Base-by-base conservation (phyloP, 2,329 filamentous ascomycete species). In the Scedosporium minutisporum region DNA sequence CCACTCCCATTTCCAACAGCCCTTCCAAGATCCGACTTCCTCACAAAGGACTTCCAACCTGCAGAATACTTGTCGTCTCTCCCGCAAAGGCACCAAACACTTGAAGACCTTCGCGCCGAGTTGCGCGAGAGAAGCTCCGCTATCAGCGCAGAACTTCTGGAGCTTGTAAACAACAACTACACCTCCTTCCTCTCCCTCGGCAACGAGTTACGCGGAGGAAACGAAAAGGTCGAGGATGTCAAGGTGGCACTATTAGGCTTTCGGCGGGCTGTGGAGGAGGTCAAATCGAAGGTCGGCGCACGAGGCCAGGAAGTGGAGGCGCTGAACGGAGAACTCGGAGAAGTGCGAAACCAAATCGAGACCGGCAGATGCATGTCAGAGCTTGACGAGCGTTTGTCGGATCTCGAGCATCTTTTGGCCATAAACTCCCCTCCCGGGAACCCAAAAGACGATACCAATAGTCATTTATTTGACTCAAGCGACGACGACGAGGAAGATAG, bases 151-250 rank as follows among this genome's bases (percentile, higher is more conserved):
- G 95, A 99, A 76, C 82, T 99, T 2, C 81, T 99, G 18, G 93
- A 97, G 76, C 84, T 99, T 6, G 95, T 99, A 67, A 99, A 99
- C 71, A 84, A 88, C 60, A 96, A 99, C 75, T 97, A 99, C 73
- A 88, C 91, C 58, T 89, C 93, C 63, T 99, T 99, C 69, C 76
- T 99, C 4, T 87, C 87, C 0, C 77, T 99, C 0, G 96, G 95
- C 0, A 86, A 83, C 57, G 90, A 91, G 68, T 77, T 99, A 53
- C 85, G 86, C 62, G 93, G 93, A 2, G 96, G 96, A 6, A 93
- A 96, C 70, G 93, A 97, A 69, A 90, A 88, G 72, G 88, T 97
- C 0, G 93, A 96, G 71, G 91, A 96, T 70, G 88, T 97, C 38
- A 84, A 91, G 53, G 89, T 99, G 0, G 91, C 92, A 0, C 76